Evolutionary conservation across 768 basidiomycete genomes (phyloP), one percentile per base, ranked within the genome.

Genomic region (Tricholoma hemisulphureum): DNA sequence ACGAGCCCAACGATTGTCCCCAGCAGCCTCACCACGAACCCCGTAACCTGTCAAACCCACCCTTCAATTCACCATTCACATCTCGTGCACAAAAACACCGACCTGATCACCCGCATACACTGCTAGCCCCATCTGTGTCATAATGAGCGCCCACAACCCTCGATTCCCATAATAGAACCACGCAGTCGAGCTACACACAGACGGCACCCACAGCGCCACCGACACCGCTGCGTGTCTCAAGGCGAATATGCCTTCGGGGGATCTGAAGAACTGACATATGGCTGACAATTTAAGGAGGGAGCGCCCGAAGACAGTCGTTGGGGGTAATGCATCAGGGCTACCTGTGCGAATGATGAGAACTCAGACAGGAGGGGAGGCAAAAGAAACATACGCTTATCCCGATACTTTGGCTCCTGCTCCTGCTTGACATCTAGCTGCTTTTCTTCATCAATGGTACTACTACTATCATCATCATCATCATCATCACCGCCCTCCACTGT

Each of bases 91-190:
- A 11, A 4, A 37, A 11, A 8, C 56, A 62, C 58, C 4, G 53
- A 76, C 75, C 63, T 78, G 78, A 61, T 78, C 77, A 29, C 78
- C 78, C 31, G 77, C 76, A 62, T 77, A 79, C 8, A 76, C 67
- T 11, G 75, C 76, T 43, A 79, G 63, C 8, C 67, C 75, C 39
- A 74, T 73, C 65, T 79, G 78, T 10, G 71, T 73, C 77, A 77
- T 78, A 35, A 80, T 78, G 58, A 80, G 64, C 10, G 75, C 77
- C 78, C 78, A 80, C 13, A 80, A 50, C 6, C 77, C 78, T 23
- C 74, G 74, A 48, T 80, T 73, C 6, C 63, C 63, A 51, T 78
- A 80, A 59, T 75, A 77, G 55, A 80, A 77, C 74, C 73, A 77
- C 2, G 77, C 76, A 10, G 68, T 74, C 10, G 67, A 60, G 2